phyloP scores from a whole-genome alignment of 208 protist genomes.

The Acanthamoeba castellanii region DNA sequence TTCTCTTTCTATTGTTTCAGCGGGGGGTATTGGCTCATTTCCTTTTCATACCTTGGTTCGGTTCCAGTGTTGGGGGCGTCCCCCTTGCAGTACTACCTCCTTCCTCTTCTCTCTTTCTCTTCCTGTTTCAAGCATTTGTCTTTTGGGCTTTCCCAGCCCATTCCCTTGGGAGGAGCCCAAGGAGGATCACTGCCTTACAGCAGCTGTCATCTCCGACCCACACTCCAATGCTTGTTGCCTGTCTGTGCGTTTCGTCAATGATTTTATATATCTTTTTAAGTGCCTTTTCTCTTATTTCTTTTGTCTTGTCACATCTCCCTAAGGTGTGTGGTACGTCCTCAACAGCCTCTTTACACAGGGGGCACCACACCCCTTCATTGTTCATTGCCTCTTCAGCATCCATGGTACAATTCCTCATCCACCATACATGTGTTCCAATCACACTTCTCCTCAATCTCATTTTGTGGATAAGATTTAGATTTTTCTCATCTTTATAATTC shows the following conservation, averaged over 20 bases:
- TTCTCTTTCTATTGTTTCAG: no score
- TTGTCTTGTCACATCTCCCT: neutral
- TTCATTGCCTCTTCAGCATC: no score
- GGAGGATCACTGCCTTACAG: neutral
- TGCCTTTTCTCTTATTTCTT: neutral
- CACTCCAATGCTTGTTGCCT: neutral
- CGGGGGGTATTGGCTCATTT: no score
- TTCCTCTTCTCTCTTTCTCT: neutral
- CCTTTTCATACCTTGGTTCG: no score
- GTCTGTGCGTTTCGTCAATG: neutral
- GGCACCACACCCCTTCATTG: neutral
- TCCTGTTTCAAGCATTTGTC: no score
- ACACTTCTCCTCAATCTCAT: neutral
- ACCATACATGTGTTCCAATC: neutral
- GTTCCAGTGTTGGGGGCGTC: no score
- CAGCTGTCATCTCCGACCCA: neutral
- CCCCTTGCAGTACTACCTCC: neutral
- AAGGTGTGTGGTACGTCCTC: neutral
- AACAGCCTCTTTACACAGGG: neutral
- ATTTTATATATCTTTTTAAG: neutral
- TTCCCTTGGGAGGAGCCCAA: neutral
- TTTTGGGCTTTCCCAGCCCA: neutral
- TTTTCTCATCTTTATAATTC: neutral
- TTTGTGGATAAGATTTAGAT: neutral
- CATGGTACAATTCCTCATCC: neutral